Evolutionary conservation across 2,329 filamentous ascomycete species (phyloP), one percentile per base, ranked within the genome.

Genomic region (Cytospora mali): DNA sequence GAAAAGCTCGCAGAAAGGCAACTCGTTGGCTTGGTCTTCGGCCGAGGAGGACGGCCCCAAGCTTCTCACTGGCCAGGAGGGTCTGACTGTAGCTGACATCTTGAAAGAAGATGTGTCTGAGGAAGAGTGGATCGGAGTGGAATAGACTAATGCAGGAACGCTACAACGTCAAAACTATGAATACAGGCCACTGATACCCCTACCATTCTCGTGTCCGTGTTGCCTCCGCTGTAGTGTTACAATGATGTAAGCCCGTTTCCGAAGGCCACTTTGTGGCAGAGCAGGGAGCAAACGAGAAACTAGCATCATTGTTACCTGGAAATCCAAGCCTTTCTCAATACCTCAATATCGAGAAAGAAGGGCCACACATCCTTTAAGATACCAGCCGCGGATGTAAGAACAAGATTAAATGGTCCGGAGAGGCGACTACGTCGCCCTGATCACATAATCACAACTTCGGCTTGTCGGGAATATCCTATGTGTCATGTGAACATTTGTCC

Each of bases 121-220:
- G 28, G 77, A 77, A 61, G 79, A 78, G 66, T 82, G 80, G 80
- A 75, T 81, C 70, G 80, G 80, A 56, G 66, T 82, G 73, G 79
- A 81, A 55, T 81, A 81, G 71, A 56, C 21, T 49, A 55, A 25
- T 18, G 14, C 21, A 35, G 33, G n/a, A 31, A 49, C 29, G 27
- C 9, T 56, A 57, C 33, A 62, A 33, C 52, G 54, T 56, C 54
- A 48, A 29, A 62, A 39, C n/a, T 14, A 42, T 50, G 28, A 35
- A 59, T 60, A 60, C 48, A 60, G 33, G 42, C 28, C 51, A 14
- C 60, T 48, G 61, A 65, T 63, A 59, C 55, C 63, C 63, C 49
- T 54, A 27, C 21, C 23, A 31, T 14, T 13, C 23, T 16, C 27
- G 18, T 54, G 27, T n/a, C 35, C 11, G 14, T 39, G n/a, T 35